Evolutionary conservation across 257 asterid species (phyloP).

Genomic region (Solanum commersonii): DNA sequence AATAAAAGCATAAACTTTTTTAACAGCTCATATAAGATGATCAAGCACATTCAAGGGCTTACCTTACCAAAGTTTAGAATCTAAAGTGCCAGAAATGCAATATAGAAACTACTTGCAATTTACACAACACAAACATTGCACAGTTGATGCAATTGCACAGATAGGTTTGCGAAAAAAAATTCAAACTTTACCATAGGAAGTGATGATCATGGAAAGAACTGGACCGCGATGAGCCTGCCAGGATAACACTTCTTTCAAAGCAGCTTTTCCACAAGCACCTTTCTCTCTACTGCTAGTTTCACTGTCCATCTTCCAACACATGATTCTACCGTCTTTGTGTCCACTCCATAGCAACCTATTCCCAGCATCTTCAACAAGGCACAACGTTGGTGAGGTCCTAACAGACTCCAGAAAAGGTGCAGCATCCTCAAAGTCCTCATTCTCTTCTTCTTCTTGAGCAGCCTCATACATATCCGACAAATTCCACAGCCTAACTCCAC

Average conservation of each 20-base stretch:
- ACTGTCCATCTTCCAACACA: conserved; percentile 75
- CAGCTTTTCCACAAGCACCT: conserved; percentile 9
- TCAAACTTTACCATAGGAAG: conserved; percentile 56
- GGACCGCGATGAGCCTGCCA: conserved; percentile 95
- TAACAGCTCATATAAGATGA: background rate
- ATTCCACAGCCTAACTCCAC: conserved; percentile 75
- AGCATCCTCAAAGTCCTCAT: conserved; percentile 47
- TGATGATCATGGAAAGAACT: conserved; percentile 69
- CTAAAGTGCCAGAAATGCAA: background rate
- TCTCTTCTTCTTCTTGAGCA: conserved; percentile 6
- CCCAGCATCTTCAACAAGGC: conserved; percentile 74
- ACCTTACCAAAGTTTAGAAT: background rate
- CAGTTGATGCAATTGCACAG: background rate
- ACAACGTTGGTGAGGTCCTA: conserved; percentile 37
- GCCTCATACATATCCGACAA: conserved; percentile 52
- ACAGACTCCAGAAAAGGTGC: conserved; percentile 60
- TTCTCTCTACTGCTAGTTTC: conserved; percentile 13
- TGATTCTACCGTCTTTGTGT: conserved; percentile 77
- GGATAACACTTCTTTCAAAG: conserved; percentile 52
- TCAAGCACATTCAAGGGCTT: background rate
- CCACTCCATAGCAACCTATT: conserved; percentile 87
- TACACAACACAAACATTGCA: background rate
- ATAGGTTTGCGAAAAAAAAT: background rate
- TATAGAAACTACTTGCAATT: background rate
- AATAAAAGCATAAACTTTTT: background rate